Base-by-base conservation (phyloP, 345 rosid species). In the Pseudoturritis turrita region DNA sequence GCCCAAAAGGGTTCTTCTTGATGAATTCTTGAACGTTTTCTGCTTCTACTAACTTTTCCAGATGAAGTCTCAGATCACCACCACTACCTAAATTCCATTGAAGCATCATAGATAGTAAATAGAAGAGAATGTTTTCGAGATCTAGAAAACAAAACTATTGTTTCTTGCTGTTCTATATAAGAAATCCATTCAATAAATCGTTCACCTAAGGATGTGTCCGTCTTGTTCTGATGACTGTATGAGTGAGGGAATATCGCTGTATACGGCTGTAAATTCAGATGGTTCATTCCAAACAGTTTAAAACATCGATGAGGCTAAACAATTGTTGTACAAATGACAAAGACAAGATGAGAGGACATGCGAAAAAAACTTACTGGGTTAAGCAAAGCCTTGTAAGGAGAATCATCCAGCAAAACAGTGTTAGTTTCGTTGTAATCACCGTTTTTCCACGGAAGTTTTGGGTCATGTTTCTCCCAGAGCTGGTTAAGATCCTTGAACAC, bases 311-410 rank as follows among this genome's bases (percentile, higher is more conserved):
- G 13, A 54, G 41, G 0, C 14, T 0, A 51, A 2, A 26, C 0
- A 41, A 39, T 7, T 5, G 55, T 23, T 46, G 26, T 13, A 2
- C 6, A 66, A 66, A 29, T 46, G 54, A 68, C 3, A 9, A 41
- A 37, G 23, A 61, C 23, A 36, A 65, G 35, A 52, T 51, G 19
- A 7, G 22, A 47, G 21, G 13, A 44, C 3, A n/a, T 35, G 22
- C 33, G 8, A 17, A 26, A 9, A 64, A 10, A 77, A 78, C 95
- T 86, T 80, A 91, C 97, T 5, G 97, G 97, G 75, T 95, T 95
- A 75, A 89, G 93, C 86, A 95, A 83, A 9, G 96, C 89, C 74
- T 95, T 95, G 79, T 95, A 84, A 15, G 97, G 99, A 76, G 96
- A 89, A 78, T 95, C 99, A 50, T 91, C 97, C 29, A 91, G 53